phyloP scores from a whole-genome alignment of 441 rosid genomes.

The Gossypium davidsonii region DNA sequence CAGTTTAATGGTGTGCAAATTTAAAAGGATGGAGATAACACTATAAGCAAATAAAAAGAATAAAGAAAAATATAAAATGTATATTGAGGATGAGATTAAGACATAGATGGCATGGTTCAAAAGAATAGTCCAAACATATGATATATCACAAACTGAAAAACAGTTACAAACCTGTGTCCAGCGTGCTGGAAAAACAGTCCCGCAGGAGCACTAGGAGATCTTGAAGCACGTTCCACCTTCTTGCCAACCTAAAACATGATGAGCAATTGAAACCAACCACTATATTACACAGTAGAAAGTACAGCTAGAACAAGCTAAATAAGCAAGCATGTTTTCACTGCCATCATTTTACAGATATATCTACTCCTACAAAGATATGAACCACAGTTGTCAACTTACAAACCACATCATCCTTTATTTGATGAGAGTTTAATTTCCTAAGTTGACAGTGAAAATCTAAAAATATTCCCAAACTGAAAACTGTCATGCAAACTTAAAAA shows the following conservation, averaged over 20 bases:
- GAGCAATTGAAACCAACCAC: not conserved
- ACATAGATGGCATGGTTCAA: not conserved
- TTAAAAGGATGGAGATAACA: too few species aligned
- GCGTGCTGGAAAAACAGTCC: conserved; percentile 98
- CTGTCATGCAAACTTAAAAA: not conserved
- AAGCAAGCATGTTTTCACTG: not conserved
- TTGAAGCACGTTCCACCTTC: conserved; percentile 50
- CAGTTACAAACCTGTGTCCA: conserved; percentile 69
- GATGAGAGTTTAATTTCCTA: not conserved
- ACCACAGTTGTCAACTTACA: not conserved
- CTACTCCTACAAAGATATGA: not conserved
- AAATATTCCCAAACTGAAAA: not conserved
- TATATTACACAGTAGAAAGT: not conserved
- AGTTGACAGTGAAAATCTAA: not conserved
- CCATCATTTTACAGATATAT: not conserved
- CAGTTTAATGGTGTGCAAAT: too few species aligned
- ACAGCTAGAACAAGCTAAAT: not conserved
- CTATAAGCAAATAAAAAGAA: not conserved
- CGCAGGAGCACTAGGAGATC: conserved; percentile 51
- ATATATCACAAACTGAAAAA: not conserved
- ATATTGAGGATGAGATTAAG: not conserved
- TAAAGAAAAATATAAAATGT: not conserved
- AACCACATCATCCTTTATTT: not conserved
- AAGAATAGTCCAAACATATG: not conserved
- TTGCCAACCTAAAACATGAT: conserved; percentile 54